Percentiles rank a stretch among this genome's conserved stretches.
Conservation (phyloP, 805 yeast genomes). For the Allodekkera sacchari region DNA sequence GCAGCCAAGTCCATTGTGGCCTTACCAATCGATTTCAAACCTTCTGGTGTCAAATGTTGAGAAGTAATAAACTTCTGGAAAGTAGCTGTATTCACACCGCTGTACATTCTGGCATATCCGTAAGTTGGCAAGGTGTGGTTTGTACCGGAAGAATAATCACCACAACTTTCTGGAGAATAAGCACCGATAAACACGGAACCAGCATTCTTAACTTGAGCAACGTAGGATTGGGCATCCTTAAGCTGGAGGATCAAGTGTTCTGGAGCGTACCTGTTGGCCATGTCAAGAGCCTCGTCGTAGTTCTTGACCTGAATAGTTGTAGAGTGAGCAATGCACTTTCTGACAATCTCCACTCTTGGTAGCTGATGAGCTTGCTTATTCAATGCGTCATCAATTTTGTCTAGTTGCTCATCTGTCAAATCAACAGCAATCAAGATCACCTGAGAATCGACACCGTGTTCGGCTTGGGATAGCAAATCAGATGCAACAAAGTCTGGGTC, state of each 20-base stretch:
- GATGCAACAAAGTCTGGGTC: conserved; percentile 97
- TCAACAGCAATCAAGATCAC: conserved; percentile 83
- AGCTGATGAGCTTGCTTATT: conserved; percentile 72
- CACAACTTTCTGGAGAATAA: conserved; percentile 95
- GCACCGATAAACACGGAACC: conserved; percentile 97
- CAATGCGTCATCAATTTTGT: conserved; percentile 72
- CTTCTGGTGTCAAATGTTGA: conserved; percentile 81
- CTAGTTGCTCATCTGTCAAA: conserved; percentile 50
- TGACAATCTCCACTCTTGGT: conserved; percentile 90
- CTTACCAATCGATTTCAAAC: conserved; percentile 81
- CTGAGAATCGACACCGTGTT: conserved; percentile 97
- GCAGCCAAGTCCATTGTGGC: conserved; percentile 95
- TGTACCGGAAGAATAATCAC: conserved; percentile 97
- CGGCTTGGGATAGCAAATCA: conserved; percentile 95
- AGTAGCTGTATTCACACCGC: conserved; percentile 94
- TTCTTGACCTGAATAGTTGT: conserved; percentile 62
- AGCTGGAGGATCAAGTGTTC: conserved; percentile 94
- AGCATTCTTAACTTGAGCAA: conserved; percentile 76
- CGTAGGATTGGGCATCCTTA: conserved; percentile 65
- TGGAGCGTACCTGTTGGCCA: conserved; percentile 91
- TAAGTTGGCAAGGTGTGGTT: conserved; percentile 98
- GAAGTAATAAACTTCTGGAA: conserved; percentile 93
- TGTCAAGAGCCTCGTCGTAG: conserved; percentile 73
- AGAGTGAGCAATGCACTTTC: conserved; percentile 89
- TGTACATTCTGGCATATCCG: conserved; percentile 95